Base-by-base conservation (phyloP, 257 asterid genomes). In the Thymus quinquecostatus region DNA sequence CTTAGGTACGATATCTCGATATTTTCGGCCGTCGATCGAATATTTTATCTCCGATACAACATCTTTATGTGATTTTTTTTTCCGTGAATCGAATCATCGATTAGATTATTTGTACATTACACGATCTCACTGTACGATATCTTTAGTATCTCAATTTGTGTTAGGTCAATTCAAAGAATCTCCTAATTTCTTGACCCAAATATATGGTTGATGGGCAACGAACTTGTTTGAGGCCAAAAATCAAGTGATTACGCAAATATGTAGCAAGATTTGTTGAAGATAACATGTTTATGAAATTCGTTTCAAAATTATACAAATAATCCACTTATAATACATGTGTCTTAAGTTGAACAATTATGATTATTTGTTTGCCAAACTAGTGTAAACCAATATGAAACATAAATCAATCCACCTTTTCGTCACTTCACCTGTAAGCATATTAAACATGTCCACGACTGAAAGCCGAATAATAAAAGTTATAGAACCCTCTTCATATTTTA, bases 151-250 rank as follows among this genome's bases (percentile, higher is more conserved):
- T 1, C 4, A 21, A 38, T 38, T 27, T 34, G n/a, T 60, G 11
- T 7, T 30, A 34, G 21, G 21, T 21, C 38, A 44, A 33, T 27
- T 21, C 47, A 3, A 28, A 21, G 21, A 47, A 29, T 45, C 30
- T 14, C 61, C 51, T 55, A 59, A 63, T 70, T 70, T 76, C n/a
- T 54, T 76, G 75, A 75, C n/a, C 73, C 68, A 59, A 9, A 21
- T 38, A 44, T n/a, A 57, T 54, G 65, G 30, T 28, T 57, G n/a
- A 30, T 57, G 62, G 41, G 21, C 60, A 70, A 74, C 55, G 56
- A 30, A 57, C 41, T 60, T 34, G 50, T 34, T 44, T 54, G n/a
- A 54, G 47, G 54, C 70, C 69, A 21, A 49, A 2, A 65, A 12
- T 71, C 62, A 47, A 64, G 72, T 60, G 30, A 68, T 69, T 13